Base-by-base conservation (phyloP, 2,329 filamentous ascomycete species). In the Trichoderma sp. region DNA sequence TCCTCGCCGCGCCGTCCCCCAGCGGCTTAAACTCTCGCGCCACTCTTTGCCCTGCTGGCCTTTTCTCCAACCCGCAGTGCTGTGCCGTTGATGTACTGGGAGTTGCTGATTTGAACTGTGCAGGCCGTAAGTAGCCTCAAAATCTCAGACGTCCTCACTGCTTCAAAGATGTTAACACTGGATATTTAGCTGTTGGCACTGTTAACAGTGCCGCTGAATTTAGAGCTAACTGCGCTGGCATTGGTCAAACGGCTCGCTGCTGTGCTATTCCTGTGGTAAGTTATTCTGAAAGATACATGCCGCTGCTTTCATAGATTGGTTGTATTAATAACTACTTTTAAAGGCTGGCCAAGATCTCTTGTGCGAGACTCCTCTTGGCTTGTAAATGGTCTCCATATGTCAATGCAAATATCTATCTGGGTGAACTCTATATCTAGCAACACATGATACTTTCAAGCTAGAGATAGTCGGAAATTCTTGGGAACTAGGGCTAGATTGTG, bases 61-160 rank as follows among this genome's bases (percentile, higher is more conserved):
- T 76, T 11, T 73, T 72, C 46, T 70, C 73, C 66, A 78, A 72
- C 49, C 74, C 81, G 5, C 78, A 80, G 59, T 86, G 84, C 79
- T 86, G 84, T 73, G 79, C 81, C 6, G 81, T 81, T 60, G 79
- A 85, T 70, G 77, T 85, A 37, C 79, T 86, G 32, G 80, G 82
- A 71, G 70, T 86, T 69, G 80, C 80, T 24, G 80, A 82, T 74
- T 76, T 86, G 51, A 75, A 85, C 76, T 86, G 84, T 77, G 21
- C 14, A 3, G 51, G 28, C 21, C 70, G 72, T 72, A 66, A 65
- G 71, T 51, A 21, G 2, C 24, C 16, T 13, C 7, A 11, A 24
- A 13, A 34, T 4, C 16, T 4, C 30, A 14, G 3, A n/a, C 10
- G 8, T 2, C 13, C 1, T 8, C 24, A 6, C 13, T 34, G 16